phyloP scores from a whole-genome alignment of 305 asterid genomes.

The Lippia alba region DNA sequence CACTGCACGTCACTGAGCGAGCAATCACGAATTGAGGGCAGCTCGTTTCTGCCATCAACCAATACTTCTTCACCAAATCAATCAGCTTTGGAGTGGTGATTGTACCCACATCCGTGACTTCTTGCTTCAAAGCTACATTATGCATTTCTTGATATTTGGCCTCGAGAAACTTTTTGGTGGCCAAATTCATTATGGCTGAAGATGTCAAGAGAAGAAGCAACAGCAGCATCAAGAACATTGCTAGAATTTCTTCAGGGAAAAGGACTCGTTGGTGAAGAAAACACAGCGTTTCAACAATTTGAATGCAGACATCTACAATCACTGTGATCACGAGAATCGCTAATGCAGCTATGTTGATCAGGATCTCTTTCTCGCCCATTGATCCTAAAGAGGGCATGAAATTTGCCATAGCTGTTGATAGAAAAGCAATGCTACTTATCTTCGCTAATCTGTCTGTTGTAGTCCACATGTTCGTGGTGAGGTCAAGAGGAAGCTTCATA shows the following conservation, averaged over 20 bases:
- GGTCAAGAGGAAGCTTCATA: slow-evolving; percentile 49
- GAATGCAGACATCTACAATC: slow-evolving; percentile 30
- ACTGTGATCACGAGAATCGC: slow-evolving; percentile 31
- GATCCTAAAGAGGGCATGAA: slow-evolving; percentile 40
- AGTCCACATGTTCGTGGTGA: neutral
- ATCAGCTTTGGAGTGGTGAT: slow-evolving; percentile 3
- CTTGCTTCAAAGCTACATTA: slow-evolving; percentile 11
- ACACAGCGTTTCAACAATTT: slow-evolving; percentile 9
- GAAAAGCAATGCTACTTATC: slow-evolving; percentile 36
- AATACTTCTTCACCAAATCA: slow-evolving; percentile 29
- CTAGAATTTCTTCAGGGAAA: slow-evolving; percentile 6
- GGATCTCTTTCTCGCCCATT: slow-evolving; percentile 32
- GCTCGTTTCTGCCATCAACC: slow-evolving; percentile 41
- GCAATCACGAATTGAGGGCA: slow-evolving; percentile 42
- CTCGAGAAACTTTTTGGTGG: slow-evolving; percentile 22
- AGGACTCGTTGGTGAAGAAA: neutral
- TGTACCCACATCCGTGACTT: neutral
- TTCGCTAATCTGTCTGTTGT: neutral
- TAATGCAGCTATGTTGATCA: slow-evolving; percentile 31
- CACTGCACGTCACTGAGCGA: slow-evolving; percentile 26
- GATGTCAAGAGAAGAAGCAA: slow-evolving; percentile 11
- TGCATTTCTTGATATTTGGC: slow-evolving; percentile 29
- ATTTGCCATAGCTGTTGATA: slow-evolving; percentile 38
- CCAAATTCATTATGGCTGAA: slow-evolving; percentile 26
- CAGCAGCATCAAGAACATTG: slow-evolving; percentile 12